A percentile compares a stretch with the other conserved stretches of the same genome.
These are phyloP conservation scores for Penicillium fimorum DNA, from an alignment of 495 filamentous ascomycete species.

Conservation along the genomic window DNA sequence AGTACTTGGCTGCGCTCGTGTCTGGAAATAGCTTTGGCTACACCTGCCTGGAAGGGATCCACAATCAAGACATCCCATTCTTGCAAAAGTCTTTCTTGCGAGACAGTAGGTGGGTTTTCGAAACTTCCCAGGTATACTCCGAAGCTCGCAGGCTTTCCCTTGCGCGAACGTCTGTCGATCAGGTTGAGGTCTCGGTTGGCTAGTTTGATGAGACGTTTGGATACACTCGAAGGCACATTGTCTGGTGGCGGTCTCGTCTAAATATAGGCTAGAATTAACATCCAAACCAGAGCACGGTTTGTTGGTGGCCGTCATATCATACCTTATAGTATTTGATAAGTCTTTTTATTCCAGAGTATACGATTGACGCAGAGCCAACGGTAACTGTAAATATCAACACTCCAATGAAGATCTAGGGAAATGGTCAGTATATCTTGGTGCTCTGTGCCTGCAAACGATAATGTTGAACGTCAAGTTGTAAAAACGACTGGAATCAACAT, in stretches of 20 bases:
- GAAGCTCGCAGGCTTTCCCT: constrained; percentile 43
- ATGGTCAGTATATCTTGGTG: constrained; percentile 14
- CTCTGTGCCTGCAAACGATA: background rate
- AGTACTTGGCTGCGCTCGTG: constrained; percentile 31
- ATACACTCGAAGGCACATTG: constrained; percentile 30
- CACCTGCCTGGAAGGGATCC: constrained; percentile 44
- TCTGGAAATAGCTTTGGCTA: constrained; percentile 34
- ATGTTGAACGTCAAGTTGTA: constrained; percentile 4
- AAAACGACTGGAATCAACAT: constrained; percentile 19
- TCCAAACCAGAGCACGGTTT: background rate
- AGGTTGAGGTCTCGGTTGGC: constrained; percentile 27
- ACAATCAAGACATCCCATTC: constrained; percentile 51
- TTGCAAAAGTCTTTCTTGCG: constrained; percentile 35
- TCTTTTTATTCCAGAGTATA: constrained; percentile 26
- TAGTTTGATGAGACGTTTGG: constrained; percentile 28
- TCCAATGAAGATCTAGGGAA: constrained; percentile 37
- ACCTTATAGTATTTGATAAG: constrained; percentile 37
- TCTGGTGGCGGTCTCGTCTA: constrained; percentile 31
- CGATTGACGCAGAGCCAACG: constrained; percentile 31
- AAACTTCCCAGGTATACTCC: constrained; percentile 51
- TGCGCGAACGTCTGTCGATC: constrained; percentile 9
- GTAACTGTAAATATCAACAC: constrained; percentile 36
- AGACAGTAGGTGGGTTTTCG: constrained; percentile 28
- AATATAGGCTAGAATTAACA: background rate
- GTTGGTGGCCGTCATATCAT: background rate